Base-by-base conservation (phyloP, 331 rosid species). In the Dryas integrifolia region DNA sequence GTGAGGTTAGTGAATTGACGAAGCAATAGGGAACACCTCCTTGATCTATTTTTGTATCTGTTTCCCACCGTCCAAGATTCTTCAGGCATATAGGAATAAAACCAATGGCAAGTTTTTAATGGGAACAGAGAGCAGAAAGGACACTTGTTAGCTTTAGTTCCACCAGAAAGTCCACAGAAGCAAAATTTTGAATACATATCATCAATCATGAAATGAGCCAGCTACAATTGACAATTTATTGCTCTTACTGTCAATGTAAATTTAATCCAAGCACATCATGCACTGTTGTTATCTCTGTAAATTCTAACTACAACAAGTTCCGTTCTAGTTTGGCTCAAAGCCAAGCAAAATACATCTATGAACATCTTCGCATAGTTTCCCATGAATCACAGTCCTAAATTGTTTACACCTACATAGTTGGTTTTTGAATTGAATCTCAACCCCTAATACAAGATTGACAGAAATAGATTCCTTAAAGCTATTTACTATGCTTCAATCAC, bases 1-100 rank as follows among this genome's bases (percentile, higher is more conserved):
- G 92, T 4, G 96, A 95, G 65, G 74, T 88, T 66, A 86, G 86
- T 68, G 90, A 89, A 72, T 57, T 85, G 67, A 87, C 87, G 84
- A 71, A 72, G 66, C 63, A 24, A 56, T 35, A 76, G 72, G 73
- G 77, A 63, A 70, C 62, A 69, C 60, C 51, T 30, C 24, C 52
- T 64, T 43, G 46, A 44, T 55, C 50, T 51, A n/a, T 80, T 75
- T 53, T 24, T 26, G 41, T 26, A 52, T 72, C 41, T 26, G n/a
- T 65, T 55, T 72, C 75, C 53, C 68, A 18, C 59, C 38, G 73
- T 64, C 68, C 65, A 12, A 73, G 64, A 46, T 35, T 68, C 48
- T 81, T 40, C 50, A 77, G 71, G 60, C 67, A 59, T 58, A 61
- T 24, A 44, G 62, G 53, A 72, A 76, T 64, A 77, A 45, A 60